Evolutionary conservation across 768 basidiomycete genomes (phyloP), one percentile per base, ranked within the genome.

Genomic region (Trametes cinnabarina): DNA sequence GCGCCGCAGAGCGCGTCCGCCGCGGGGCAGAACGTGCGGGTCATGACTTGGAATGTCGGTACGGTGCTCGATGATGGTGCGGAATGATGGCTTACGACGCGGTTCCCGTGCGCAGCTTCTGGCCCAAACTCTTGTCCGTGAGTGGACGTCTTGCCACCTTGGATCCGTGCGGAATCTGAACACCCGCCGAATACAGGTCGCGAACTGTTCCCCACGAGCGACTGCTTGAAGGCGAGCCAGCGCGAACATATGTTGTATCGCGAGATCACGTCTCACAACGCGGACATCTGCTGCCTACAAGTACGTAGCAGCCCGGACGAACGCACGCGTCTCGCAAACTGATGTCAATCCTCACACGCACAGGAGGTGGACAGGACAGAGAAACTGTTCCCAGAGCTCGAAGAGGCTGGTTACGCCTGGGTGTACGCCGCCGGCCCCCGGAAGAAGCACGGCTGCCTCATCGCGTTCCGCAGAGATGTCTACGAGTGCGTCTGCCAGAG

Each of bases 301-400:
- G 94, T 88, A 69, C 59, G 73, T 43, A 17, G n/a, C n/a, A n/a
- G 30, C 34, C 37, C n/a, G 37, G 11, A 15, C 37, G 30, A 32
- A 39, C 15, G 37, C n/a, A 8, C 14, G n/a, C 37, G 37, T 39
- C n/a, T 39, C 37, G 5, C 14, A n/a, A 39, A 8, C 37, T 39
- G 17, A n/a, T 43, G 14, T 37, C 11, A 4, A n/a, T n/a, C n/a
- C 14, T n/a, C n/a, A n/a, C n/a, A n/a, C n/a, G n/a, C n/a, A 22
- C 32, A 97, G 92, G 94, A 98, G 78, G 92, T 94, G 8, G 95
- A 96, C 66, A 79, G 86, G 37, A 74, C 94, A 23, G 84, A 88
- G 34, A 87, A 84, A 63, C 76, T 95, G 19, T 71, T 87, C 20
- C 90, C 90, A 1, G 74, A 77, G 20, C 78, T 96, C 7, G 79